Base-by-base conservation (phyloP, 106 monocot genomes). In the Dendrobium catenatum region DNA sequence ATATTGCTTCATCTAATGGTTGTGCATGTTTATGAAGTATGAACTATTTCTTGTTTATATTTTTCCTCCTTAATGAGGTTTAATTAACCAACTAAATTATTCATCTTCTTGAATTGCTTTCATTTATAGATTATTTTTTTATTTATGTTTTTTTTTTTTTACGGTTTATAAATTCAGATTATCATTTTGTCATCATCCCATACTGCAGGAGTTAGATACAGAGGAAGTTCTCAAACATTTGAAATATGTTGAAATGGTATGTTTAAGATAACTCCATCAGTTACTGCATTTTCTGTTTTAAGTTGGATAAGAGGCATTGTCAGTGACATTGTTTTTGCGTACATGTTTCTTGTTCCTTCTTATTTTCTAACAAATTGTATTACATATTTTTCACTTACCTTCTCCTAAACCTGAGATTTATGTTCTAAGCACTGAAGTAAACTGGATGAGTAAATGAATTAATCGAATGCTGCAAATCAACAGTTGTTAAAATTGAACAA, bases 231-330 rank as follows among this genome's bases (percentile, higher is more conserved):
- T 82, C 22, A 82, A 72, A 82, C 88, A 88, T 82, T 68, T 88
- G 47, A 85, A 88, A 51, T 88, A 77, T 73, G 77, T 88, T 80
- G 82, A 85, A 47, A 70, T 79, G 88, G 88, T 88, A 88, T 70
- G 82, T 59, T 47, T 41, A 16, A 79, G 72, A 49, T 26, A 18
- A 33, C 48, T 74, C 74, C 43, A 19, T 41, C 41, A 73, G 19
- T 44, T 74, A 19, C n/a, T 74, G 74, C 74, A 51, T 11, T 9
- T 31, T 70, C 33, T 70, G 37, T 70, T 33, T 16, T 70, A 70
- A 37, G 61, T 61, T 61, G n/a, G 37, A 70, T 70, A 20, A 31
- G 31, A 70, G 64, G 70, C 9, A 70, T 31, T 37, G 27, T 70
- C 33, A 70, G 37, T 33, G 70, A 37, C 42, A 37, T 33, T 74